A percentile compares a stretch with the other conserved stretches of the same genome.
These are phyloP conservation scores for Leishmania turanica DNA, from an alignment of 208 protist species.

Conservation along the genomic window DNA sequence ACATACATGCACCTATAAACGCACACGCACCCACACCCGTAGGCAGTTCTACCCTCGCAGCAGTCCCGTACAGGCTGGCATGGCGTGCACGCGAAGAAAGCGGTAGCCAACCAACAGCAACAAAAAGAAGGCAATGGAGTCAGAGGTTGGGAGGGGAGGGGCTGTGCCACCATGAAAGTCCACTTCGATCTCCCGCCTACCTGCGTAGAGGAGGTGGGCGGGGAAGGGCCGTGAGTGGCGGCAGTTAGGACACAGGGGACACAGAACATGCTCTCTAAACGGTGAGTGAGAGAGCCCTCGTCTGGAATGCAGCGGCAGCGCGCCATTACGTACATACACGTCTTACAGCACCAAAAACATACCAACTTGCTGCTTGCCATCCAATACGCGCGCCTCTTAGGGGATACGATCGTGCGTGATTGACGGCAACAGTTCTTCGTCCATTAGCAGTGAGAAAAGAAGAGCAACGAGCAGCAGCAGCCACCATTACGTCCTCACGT, in stretches of 20 bases:
- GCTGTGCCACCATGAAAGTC: background rate
- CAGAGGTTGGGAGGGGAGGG: background rate
- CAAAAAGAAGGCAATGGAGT: background rate
- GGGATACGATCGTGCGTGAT: background rate
- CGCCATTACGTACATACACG: background rate
- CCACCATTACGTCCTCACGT: background rate
- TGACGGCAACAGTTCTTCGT: background rate
- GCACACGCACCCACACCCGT: background rate
- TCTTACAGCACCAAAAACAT: background rate
- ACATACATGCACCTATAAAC: background rate
- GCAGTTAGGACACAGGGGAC: background rate
- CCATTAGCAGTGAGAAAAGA: background rate
- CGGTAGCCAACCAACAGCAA: background rate
- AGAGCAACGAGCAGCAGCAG: background rate
- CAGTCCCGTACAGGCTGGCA: background rate
- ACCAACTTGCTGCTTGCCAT: background rate
- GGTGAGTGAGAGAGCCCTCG: background rate
- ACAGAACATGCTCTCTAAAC: background rate
- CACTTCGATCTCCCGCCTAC: background rate
- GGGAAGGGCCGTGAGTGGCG: no score
- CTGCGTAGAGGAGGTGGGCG: background rate
- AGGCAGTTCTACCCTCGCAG: background rate
- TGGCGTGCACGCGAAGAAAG: background rate
- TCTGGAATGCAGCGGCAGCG: background rate
- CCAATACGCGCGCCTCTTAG: background rate